phyloP scores from a whole-genome alignment of 2,329 filamentous ascomycete genomes.

The Cercospora sp. region DNA sequence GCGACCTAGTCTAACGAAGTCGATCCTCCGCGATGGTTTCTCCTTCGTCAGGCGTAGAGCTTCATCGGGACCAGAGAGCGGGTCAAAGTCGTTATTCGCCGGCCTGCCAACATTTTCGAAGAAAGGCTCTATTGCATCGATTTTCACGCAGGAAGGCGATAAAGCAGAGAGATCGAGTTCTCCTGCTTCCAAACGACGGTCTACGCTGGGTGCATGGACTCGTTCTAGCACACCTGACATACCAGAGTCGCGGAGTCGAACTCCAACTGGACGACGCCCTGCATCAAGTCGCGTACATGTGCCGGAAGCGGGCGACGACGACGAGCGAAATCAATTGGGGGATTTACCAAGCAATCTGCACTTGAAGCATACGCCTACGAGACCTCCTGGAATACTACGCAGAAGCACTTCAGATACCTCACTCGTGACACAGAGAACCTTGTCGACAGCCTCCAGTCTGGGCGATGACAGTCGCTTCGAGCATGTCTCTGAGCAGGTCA shows the following conservation, averaged over 20 bases:
- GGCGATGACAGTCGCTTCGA: conserved; percentile 82
- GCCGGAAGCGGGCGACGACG: conserved; percentile 18
- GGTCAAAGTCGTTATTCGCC: conserved; percentile 33
- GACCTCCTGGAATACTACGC: conserved; percentile 46
- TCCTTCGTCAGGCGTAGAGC: conserved; percentile 42
- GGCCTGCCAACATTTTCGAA: conserved; percentile 36
- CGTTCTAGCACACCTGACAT: not conserved
- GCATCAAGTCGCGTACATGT: not conserved
- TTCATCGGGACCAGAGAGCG: conserved; percentile 42
- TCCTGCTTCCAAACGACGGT: not conserved
- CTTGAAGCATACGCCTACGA: conserved; percentile 25
- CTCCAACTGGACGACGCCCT: not conserved
- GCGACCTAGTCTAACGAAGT: conserved; percentile 28
- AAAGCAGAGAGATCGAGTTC: not conserved
- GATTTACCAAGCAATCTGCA: conserved; percentile 26
- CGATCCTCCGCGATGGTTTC: conserved; percentile 43
- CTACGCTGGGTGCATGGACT: not conserved
- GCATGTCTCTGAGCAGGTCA: conserved; percentile 79
- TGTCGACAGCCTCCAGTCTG: conserved; percentile 77
- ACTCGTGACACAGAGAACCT: conserved; percentile 67
- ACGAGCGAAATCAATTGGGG: conserved; percentile 23
- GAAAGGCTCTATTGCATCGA: conserved; percentile 32
- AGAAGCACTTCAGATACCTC: conserved; percentile 76
- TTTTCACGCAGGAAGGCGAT: conserved; percentile 26
- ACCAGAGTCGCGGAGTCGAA: not conserved